These are phyloP conservation scores for Oryza glaberrima DNA, from an alignment of 176 grass and related monocot genomes.

Conservation along the genomic window DNA sequence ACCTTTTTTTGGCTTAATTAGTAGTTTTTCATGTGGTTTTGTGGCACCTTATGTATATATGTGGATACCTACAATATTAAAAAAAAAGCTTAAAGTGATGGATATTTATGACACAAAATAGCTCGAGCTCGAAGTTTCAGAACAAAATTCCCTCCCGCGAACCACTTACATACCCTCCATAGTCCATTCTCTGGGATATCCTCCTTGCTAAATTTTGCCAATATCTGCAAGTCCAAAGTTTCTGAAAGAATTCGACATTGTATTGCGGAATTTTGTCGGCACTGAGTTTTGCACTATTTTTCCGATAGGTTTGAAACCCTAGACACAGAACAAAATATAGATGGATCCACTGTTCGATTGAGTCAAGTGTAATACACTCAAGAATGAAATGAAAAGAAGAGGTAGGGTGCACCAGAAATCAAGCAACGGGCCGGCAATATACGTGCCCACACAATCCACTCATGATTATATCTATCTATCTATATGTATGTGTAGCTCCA, in stretches of 20 bases:
- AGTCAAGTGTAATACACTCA: neutral
- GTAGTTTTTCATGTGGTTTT: too few relatives aligned
- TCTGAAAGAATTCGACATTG: neutral
- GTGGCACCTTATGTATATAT: too few relatives aligned
- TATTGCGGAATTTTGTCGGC: neutral
- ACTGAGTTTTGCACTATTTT: neutral
- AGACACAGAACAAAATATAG: neutral
- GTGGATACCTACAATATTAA: too few relatives aligned
- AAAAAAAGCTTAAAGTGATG: too few relatives aligned
- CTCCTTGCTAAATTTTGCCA: neutral
- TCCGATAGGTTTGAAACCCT: neutral
- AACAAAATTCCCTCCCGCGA: neutral
- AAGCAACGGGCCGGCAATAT: conserved; percentile 41
- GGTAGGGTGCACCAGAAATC: neutral
- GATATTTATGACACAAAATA: neutral
- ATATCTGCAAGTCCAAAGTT: neutral
- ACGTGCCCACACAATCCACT: conserved; percentile 24
- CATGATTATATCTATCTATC: neutral
- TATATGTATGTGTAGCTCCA: neutral
- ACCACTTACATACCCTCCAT: neutral
- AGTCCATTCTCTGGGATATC: neutral
- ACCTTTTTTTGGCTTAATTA: too few relatives aligned
- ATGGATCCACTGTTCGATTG: neutral
- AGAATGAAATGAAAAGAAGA: conserved; percentile 5
- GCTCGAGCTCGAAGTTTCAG: neutral